Evolutionary conservation across 2,329 filamentous ascomycete genomes (phyloP), one percentile per base, ranked within the genome.

Genomic region (Diaporthe capsici): DNA sequence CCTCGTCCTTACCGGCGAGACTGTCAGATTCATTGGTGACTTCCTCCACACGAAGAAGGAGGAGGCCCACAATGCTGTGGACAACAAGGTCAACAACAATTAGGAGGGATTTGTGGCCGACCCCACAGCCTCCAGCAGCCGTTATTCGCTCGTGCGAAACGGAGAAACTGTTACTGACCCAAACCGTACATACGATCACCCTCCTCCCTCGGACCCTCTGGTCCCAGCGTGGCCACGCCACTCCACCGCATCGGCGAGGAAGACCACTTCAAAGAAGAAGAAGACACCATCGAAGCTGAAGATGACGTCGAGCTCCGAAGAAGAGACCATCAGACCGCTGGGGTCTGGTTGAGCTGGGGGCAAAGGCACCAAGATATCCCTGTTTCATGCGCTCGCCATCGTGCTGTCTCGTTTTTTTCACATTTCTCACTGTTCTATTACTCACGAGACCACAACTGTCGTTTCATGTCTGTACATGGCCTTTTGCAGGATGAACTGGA

Each of bases 11-110:
- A 76, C 76, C 42, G 47, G 31, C 37, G 74, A 77, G 68, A 76
- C 76, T 22, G 67, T 77, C 68, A 71, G 67, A 53, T 70, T 72
- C 44, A 74, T 77, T 25, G 71, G 71, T 8, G 74, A 70, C 67
- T 77, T 76, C 68, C 61, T 76, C 34, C 34, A 68, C 67, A 31
- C 72, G 39, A 76, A 74, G 74, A 72, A 74, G 60, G 72, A 71
- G 12, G 71, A 77, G 47, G 68, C 76, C 22, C 75, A 73, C 17
- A 73, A 74, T 17, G 63, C 44, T 25, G 72, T 77, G 65, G 76
- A 77, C 57, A 76, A 76, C 71, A 77, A 77, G 76, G 72, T 39
- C 47, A 76, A 60, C 61, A 77, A 77, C 68, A 76, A 76, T 51
- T 49, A 60, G n/a, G 47, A 37, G 8, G 13, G 15, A 4, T 5